phyloP scores from a whole-genome alignment of 202 grass and related monocot species.

The Alloteropsis angusta region DNA sequence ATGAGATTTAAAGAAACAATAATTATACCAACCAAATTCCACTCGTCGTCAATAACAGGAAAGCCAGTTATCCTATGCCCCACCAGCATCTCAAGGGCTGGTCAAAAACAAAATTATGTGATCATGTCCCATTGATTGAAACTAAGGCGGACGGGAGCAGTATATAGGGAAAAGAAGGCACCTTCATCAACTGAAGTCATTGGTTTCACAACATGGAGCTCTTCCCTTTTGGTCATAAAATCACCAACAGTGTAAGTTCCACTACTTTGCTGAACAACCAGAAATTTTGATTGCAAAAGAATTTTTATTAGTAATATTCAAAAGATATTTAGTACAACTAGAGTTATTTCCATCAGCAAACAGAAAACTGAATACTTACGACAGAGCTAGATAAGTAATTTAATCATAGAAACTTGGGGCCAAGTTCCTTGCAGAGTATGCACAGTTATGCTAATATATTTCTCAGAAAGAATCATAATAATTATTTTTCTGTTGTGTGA shows the following conservation, averaged over 20 bases:
- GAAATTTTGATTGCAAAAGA: constrained; percentile 3
- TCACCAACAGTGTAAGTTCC: constrained; percentile 64
- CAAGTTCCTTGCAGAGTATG: not conserved
- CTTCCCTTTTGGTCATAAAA: constrained; percentile 78
- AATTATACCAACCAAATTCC: constrained; percentile 49
- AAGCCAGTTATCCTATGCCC: constrained; percentile 58
- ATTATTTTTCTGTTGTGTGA: not conserved
- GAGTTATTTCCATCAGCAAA: not conserved
- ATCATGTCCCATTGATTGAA: not conserved
- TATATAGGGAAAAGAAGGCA: not conserved
- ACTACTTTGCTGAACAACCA: constrained; percentile 40
- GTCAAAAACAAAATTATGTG: constrained; percentile 13
- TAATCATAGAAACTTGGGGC: not conserved
- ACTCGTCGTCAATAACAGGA: constrained; percentile 63
- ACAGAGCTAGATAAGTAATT: not conserved
- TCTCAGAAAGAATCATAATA: not conserved
- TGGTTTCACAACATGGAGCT: constrained; percentile 59
- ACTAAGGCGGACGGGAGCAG: not conserved
- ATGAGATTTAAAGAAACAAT: not conserved
- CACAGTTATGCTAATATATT: not conserved
- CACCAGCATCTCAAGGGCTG: constrained; percentile 61
- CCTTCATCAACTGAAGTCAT: constrained; percentile 68
- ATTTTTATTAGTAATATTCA: no score
- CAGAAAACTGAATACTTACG: not conserved
- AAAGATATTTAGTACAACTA: not conserved